phyloP scores from a whole-genome alignment of 1,284 basidiomycete genomes.

The Hemileia vastatrix region DNA sequence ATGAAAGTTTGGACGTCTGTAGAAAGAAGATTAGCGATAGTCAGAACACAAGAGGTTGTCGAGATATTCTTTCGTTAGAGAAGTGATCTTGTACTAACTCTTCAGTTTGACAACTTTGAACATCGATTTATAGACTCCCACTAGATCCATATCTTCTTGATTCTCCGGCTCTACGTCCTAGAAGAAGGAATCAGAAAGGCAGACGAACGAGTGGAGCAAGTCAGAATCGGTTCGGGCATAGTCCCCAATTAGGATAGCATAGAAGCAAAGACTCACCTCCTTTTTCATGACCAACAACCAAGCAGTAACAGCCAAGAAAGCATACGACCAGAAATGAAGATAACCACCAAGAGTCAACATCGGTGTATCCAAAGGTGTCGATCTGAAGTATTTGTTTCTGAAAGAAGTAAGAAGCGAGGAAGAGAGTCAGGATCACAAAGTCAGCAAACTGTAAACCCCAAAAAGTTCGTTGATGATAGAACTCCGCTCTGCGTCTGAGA shows the following conservation, averaged over 20 bases:
- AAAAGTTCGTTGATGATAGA: too few relatives aligned
- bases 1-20: slow-evolving; percentile 38
- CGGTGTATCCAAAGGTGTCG: slow-evolving; percentile 37
- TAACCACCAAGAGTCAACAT: slow-evolving; percentile 37
- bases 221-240: not conserved
- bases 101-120: not conserved
- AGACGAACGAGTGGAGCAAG: not conserved
- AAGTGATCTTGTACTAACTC: too few relatives aligned
- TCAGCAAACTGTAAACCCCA: too few relatives aligned
- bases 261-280: slow-evolving; percentile 26
- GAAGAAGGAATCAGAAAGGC: not conserved
- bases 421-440: slow-evolving; percentile 6
- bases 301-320: slow-evolving; percentile 34
- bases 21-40: too few relatives aligned
- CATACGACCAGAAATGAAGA: slow-evolving; percentile 35
- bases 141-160: not conserved
- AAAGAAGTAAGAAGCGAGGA: not conserved
- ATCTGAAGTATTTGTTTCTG: slow-evolving; percentile 44
- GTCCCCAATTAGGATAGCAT: too few relatives aligned
- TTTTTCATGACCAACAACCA: slow-evolving; percentile 40
- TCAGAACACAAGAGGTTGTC: too few relatives aligned
- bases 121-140: not conserved
- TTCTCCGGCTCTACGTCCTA: not conserved
- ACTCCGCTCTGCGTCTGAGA: not conserved
- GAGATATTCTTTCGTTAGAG: too few relatives aligned